Evolutionary conservation across 345 rosid genomes (phyloP), one percentile per base, ranked within the genome.

Genomic region (Camelina neglecta): DNA sequence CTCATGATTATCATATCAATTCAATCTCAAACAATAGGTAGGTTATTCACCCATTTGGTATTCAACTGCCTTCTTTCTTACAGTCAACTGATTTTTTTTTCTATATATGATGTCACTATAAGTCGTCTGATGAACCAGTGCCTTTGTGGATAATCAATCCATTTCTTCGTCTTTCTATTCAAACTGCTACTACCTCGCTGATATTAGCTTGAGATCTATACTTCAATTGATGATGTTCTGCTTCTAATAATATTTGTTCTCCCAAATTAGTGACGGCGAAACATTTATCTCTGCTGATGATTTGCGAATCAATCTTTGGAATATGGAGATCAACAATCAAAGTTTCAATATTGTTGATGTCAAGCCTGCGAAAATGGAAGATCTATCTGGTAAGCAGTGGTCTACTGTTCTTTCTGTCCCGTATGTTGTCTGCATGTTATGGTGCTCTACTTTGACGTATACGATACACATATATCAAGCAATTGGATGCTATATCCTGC

Each of bases 1-100:
- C 99, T 70, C 99, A 95, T 84, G 98, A 95, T 81, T 95, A 95
- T 86, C 99, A 95, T 80, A 90, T 95, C 80, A 92, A 93, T 86
- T 95, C 98, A 39, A 95, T 95, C 72, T 95, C 98, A 60, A 93
- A 84, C 82, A 95, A 93, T 81, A 95, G 97, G 99, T 93, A 67
- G 18, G 70, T 21, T 29, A 39, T 64, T n/a, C 16, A 45, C 39
- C 36, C 51, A 44, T 54, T 67, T 39, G 36, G 31, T 7, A 24
- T 61, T 36, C 20, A 8, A 57, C 21, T 71, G 51, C 12, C 38
- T 33, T 62, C 12, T 29, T 56, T 8, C 29, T 41, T 76, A 6
- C 54, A 33, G 15, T 44, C 35, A 20, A 59, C 67, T 66, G 24
- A 13, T 16, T 21, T 57, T 18, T 18, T 18, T 18, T 18, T 18